Conservation (phyloP, 352 stramenopile genomes). For the Phytophthora sansomeana region DNA sequence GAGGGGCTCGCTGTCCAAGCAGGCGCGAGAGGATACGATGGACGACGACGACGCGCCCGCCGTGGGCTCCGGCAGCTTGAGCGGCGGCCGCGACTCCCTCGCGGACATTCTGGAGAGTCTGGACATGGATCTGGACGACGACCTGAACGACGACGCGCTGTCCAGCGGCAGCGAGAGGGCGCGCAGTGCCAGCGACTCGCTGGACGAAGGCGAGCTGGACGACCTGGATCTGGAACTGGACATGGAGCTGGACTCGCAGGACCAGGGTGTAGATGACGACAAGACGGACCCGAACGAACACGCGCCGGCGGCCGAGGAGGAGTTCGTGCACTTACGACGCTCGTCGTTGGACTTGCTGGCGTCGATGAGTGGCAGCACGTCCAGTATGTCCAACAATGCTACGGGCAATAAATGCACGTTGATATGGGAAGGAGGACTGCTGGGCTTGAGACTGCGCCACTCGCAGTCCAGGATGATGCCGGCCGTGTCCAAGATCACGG, state of each 20-base stretch:
- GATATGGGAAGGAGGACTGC: constrained; percentile 83
- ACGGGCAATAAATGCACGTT: constrained; percentile 82
- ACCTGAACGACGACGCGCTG: constrained; percentile 58
- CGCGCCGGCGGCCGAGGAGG: constrained; percentile 60
- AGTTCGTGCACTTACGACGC: constrained; percentile 67
- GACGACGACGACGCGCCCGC: constrained; percentile 43
- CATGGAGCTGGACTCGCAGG: constrained; percentile 37
- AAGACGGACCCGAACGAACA: constrained; percentile 66
- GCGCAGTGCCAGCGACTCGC: constrained; percentile 51
- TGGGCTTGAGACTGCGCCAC: constrained; percentile 80
- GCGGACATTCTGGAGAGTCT: constrained; percentile 87
- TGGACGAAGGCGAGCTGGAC: constrained; percentile 70
- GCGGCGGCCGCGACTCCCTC: constrained; percentile 66
- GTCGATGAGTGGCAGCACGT: constrained; percentile 71
- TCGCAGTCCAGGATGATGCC: constrained; percentile 85
- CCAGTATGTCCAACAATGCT: constrained; percentile 58
- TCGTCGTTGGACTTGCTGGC: constrained; percentile 79
- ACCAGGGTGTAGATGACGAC: constrained; percentile 33
- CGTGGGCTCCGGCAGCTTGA: constrained; percentile 40
- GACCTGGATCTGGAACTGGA: constrained; percentile 65
- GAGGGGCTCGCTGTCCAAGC: constrained; percentile 71
- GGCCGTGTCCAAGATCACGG: constrained; percentile 86
- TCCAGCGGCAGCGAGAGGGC: constrained; percentile 42
- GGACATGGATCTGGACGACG: constrained; percentile 87
- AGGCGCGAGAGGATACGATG: constrained; percentile 50